Evolutionary conservation across 805 yeast species (phyloP).

Genomic region (Danielozyma ontarioensis): DNA sequence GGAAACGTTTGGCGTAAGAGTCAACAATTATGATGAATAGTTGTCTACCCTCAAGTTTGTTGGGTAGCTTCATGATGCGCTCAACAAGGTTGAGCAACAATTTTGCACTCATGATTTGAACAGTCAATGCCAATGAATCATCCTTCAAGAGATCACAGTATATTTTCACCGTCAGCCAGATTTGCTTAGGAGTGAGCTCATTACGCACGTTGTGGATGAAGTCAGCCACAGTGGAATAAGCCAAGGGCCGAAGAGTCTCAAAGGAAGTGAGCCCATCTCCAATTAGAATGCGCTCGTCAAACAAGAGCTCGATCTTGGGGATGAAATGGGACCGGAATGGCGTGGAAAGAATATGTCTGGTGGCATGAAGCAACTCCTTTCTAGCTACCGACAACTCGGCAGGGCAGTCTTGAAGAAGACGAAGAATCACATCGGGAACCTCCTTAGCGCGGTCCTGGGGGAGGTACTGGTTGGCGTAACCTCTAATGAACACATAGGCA

Average conservation of each 20-base stretch:
- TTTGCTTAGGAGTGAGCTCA: conserved; percentile 75
- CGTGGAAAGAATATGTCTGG: conserved; percentile 90
- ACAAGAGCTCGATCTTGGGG: conserved; percentile 77
- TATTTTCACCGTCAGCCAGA: conserved; percentile 80
- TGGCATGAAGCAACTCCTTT: conserved; percentile 88
- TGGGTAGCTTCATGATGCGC: conserved; percentile 74
- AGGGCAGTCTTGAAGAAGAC: conserved; percentile 92
- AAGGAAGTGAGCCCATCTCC: conserved; percentile 91
- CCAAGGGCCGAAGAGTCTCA: conserved; percentile 87
- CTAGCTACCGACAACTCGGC: conserved; percentile 87
- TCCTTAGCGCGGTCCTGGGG: conserved; percentile 37
- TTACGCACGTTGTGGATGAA: conserved; percentile 87
- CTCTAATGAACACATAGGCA: conserved; percentile 86
- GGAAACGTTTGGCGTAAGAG: conserved; percentile 80
- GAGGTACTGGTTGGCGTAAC: conserved; percentile 64
- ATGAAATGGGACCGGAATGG: conserved; percentile 77
- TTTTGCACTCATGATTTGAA: conserved; percentile 96
- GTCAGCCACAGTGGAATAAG: conserved; percentile 94
- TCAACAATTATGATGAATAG: conserved; percentile 81
- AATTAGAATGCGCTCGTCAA: conserved; percentile 81
- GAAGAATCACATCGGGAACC: conserved; percentile 82
- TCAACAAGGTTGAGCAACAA: conserved; percentile 83
- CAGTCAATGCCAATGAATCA: conserved; percentile 75
- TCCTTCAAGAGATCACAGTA: conserved; percentile 81
- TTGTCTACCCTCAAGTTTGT: conserved; percentile 77